Conservation (phyloP, 1,284 basidiomycete genomes). For the Microbotryum scabiosae region DNA sequence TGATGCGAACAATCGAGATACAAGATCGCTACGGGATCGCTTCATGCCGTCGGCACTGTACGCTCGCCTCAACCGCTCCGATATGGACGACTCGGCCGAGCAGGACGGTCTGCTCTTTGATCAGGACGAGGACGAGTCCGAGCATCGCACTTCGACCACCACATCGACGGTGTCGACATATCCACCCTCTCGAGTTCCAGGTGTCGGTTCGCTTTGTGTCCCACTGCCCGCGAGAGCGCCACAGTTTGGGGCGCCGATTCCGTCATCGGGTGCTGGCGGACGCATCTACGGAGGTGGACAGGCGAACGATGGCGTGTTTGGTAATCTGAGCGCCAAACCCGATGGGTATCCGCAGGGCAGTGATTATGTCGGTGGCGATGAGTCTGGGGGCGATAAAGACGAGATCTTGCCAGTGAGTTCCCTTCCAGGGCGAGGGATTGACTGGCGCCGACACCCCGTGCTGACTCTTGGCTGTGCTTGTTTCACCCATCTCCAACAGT, state of each 20-base stretch:
- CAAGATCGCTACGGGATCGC: not conserved
- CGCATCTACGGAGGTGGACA: constrained; percentile 56
- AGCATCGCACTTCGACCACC: constrained; percentile 11
- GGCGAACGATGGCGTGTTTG: constrained; percentile 90
- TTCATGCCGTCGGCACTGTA: constrained; percentile 6
- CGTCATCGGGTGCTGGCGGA: not conserved
- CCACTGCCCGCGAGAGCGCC: constrained; percentile 25
- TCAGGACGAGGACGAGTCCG: constrained; percentile 20
- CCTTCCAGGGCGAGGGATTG: not conserved
- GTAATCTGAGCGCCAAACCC: constrained; percentile 89
- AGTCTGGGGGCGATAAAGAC: constrained; percentile 62
- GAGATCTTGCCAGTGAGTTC: constrained; percentile 70
- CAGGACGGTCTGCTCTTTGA: constrained; percentile 20
- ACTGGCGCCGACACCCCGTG: not conserved
- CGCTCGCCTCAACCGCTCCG: not conserved
- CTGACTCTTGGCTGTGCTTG: constrained; percentile 15
- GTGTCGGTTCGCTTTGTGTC: constrained; percentile 5
- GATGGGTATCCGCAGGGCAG: constrained; percentile 43
- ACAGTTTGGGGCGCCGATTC: constrained; percentile 10
- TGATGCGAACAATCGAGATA: not conserved
- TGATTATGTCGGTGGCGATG: constrained; percentile 50
- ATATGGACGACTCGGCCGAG: not conserved
- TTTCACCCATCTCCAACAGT: constrained; percentile 48
- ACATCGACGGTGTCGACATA: constrained; percentile 1
- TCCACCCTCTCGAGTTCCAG: constrained; percentile 12